Conservation (phyloP, 768 basidiomycete genomes). For the Russula abietina region DNA sequence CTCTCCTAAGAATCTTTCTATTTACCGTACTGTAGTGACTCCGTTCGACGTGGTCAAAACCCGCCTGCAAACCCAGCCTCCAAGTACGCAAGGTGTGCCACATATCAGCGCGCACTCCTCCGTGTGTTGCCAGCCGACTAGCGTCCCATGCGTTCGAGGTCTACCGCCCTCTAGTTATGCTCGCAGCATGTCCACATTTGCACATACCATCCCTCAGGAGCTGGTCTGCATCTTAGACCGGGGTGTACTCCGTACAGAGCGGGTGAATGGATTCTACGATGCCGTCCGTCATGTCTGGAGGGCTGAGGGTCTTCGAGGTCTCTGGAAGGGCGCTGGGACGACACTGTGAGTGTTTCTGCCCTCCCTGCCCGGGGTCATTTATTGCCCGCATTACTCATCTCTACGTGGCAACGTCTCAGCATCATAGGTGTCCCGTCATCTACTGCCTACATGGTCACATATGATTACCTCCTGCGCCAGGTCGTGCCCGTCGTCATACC, state of each 20-base stretch:
- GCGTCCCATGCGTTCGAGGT: slow-evolving; percentile 25
- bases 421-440: slow-evolving; percentile 88
- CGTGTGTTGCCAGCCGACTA: slow-evolving; percentile 64
- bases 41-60: slow-evolving; percentile 99
- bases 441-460: slow-evolving; percentile 91
- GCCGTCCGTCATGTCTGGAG: slow-evolving; percentile 74
- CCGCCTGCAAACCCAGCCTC: slow-evolving; percentile 88
- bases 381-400: slow-evolving; percentile 14
- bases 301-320: slow-evolving; percentile 73
- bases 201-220: slow-evolving; percentile 49
- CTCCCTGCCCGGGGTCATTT: background rate
- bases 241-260: slow-evolving; percentile 61
- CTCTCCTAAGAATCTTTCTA: background rate
- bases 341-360: slow-evolving; percentile 60
- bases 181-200: slow-evolving; percentile 72
- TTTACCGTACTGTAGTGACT: slow-evolving; percentile 64
- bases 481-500: slow-evolving; percentile 57
- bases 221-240: slow-evolving; percentile 78
- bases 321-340: slow-evolving; percentile 96
- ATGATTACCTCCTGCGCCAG: slow-evolving; percentile 74
- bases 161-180: slow-evolving; percentile 47
- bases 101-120: slow-evolving; percentile 47
- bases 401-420: slow-evolving; percentile 36
- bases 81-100: slow-evolving; percentile 36
- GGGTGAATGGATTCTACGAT: slow-evolving; percentile 80